Conservation (phyloP, 352 stramenopile species). For the Phytophthora melonis region DNA sequence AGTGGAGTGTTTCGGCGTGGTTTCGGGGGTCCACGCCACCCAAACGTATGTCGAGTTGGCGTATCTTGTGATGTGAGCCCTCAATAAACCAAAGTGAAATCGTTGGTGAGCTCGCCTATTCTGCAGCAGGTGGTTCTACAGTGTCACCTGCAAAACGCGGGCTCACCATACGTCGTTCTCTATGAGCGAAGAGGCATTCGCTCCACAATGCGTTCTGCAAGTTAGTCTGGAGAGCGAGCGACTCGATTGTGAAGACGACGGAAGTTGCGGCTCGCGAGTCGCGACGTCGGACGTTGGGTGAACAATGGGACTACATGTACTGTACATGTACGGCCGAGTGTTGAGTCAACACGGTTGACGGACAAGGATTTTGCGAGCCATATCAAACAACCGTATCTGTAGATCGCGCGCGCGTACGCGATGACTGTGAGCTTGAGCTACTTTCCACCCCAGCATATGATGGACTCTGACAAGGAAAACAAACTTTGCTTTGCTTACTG, state of each 20-base stretch:
- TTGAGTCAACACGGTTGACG: no score
- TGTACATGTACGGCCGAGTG: neutral
- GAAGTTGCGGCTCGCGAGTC: neutral
- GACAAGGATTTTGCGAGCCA: neutral
- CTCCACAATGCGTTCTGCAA: no score
- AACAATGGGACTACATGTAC: neutral
- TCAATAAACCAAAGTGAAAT: neutral
- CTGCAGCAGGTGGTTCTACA: neutral
- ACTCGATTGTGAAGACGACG: neutral
- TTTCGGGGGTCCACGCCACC: neutral
- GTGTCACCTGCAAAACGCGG: neutral
- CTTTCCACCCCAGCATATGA: neutral
- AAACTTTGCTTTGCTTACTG: neutral
- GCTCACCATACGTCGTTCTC: neutral
- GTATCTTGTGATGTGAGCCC: neutral
- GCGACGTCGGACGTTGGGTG: neutral
- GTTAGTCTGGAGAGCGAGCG: neutral
- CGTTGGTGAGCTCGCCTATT: neutral
- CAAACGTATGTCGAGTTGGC: neutral
- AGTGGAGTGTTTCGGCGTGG: neutral
- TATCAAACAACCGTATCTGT: neutral
- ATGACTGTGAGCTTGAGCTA: neutral
- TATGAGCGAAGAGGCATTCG: no score
- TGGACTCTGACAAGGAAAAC: neutral
- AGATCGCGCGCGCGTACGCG: neutral